A percentile compares a stretch with the other conserved stretches of the same genome.
Conservation (phyloP, 805 yeast genomes). For the Hanseniaspora thailandica region DNA sequence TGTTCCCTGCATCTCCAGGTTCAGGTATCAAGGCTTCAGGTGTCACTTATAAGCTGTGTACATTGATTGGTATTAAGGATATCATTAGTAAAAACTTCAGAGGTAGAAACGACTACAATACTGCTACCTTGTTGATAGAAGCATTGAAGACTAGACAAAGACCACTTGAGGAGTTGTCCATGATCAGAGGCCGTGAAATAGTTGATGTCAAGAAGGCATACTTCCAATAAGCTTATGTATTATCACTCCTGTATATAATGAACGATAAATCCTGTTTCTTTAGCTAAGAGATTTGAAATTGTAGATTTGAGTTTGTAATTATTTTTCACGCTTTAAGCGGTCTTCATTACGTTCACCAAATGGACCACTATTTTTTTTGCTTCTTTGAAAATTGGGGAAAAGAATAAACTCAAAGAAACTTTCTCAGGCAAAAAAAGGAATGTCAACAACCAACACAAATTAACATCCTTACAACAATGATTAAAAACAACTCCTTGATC, state of each 20-base stretch:
- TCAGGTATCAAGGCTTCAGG: conserved; percentile 88
- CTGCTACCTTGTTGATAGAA: conserved; percentile 77
- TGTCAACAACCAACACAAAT: neutral
- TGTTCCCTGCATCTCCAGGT: conserved; percentile 85
- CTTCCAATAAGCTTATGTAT: conserved; percentile 30
- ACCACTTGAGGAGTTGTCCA: conserved; percentile 76
- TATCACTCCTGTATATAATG: neutral
- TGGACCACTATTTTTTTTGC: no score
- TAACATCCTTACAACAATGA: neutral
- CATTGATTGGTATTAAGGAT: conserved; percentile 88
- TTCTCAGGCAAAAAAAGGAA: no score
- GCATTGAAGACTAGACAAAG: conserved; percentile 65
- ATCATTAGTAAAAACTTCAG: conserved; percentile 82
- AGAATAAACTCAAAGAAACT: no score
- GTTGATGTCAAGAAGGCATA: conserved; percentile 86
- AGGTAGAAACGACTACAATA: conserved; percentile 90
- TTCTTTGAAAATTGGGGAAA: no score
- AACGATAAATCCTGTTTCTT: no score
- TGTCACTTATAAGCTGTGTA: conserved; percentile 79
- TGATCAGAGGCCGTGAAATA: conserved; percentile 86
- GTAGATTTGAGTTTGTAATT: neutral
- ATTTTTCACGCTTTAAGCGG: no score
- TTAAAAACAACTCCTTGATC: neutral
- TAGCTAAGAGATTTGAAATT: no score
- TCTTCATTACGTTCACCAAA: no score